Base-by-base conservation (phyloP, 371 early-diverging fungal genomes). In the Capillidium heterosporum region DNA sequence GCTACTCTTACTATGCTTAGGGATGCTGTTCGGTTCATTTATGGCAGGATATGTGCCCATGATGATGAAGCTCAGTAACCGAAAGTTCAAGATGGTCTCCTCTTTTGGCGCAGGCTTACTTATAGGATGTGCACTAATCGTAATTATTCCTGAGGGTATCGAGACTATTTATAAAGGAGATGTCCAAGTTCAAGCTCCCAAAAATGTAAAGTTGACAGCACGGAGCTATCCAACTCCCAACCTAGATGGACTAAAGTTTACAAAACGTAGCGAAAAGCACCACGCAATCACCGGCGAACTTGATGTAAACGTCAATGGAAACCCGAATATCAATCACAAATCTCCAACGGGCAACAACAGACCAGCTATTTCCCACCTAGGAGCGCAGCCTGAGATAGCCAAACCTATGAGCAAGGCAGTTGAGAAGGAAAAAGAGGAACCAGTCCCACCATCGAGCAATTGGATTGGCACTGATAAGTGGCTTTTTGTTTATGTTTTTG, bases 111-210 rank as follows among this genome's bases (percentile, higher is more conserved):
- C 84, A 11, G 95, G 95, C 15, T 73, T 95, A 32, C 74, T 95
- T 24, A 81, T 92, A 43, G 91, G 92, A 7, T 88, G 92, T 0
- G 84, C 89, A 2, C 71, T 94, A 26, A 78, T 84, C 11, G 90
- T 94, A 8, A 89, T 94, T 52, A 67, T 94, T 42, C 95, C 95
- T 1, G 95, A 92, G 66, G 92, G 95, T 24, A 80, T 92, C 27
- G 91, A 91, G 60, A 87, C 93, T 0, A 67, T 95, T 21, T 84
- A 86, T 57, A 68, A 61, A 31, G 64, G 54, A 56, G 57, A 40
- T 40, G 13, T 40, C n/a, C 10, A 40, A 0, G n/a, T 13, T 40
- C 10, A 40, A 40, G 40, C 10, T 40, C 10, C 40, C 10, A 40
- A 10, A 40, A 40, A 40, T 13, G n/a, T 40, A 40, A 13, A 13